Evolutionary conservation across 208 protist species (phyloP), one percentile per base, ranked within the genome.

Genomic region (Leptomonas pyrrhocoris): DNA sequence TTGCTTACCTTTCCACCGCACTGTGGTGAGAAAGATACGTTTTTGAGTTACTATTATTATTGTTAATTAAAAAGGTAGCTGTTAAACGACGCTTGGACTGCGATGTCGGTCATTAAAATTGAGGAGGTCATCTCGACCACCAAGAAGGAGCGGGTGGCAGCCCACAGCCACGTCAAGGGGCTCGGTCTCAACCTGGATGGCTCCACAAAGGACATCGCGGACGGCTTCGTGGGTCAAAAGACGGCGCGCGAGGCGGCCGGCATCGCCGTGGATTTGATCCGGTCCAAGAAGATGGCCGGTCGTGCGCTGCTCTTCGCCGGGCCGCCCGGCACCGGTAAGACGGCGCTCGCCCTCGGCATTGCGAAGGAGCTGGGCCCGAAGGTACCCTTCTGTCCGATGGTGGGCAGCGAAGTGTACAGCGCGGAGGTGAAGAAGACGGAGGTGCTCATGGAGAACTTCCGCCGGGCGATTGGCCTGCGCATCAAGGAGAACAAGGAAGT

Each of bases 401-500:
- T 99, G 25, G 99, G 98, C 34, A 99, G 97, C 59, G 99, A 99
- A 81, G 99, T 99, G 21, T 99, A 99, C 85, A 99, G 96, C 55
- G 91, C 96, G 9, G 99, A 99, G 84, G 98, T 99, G 55, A 99
- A 99, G 80, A 99, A 99, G 81, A 99, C 99, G 40, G 98, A 99
- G 79, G 96, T 99, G 34, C 85, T 99, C 8, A 99, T 99, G 98
- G 98, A 99, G 80, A 99, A 99, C 88, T 99, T 99, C 74, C 94
- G 99, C 49, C 89, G 99, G 23, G 94, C 99, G 0, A 99, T 99
- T 85, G 99, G 98, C 31, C 90, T 99, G 16, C 88, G 98, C 38
- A 99, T 99, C 77, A 99, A 99, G 81, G 99, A 99, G 80, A 98
- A 97, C 68, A 99, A 99, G 83, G 99, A 99, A 72, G 99, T 99